These are phyloP conservation scores for Kwoniella newhampshirensis DNA, from an alignment of 768 basidiomycete genomes.

Conservation along the genomic window DNA sequence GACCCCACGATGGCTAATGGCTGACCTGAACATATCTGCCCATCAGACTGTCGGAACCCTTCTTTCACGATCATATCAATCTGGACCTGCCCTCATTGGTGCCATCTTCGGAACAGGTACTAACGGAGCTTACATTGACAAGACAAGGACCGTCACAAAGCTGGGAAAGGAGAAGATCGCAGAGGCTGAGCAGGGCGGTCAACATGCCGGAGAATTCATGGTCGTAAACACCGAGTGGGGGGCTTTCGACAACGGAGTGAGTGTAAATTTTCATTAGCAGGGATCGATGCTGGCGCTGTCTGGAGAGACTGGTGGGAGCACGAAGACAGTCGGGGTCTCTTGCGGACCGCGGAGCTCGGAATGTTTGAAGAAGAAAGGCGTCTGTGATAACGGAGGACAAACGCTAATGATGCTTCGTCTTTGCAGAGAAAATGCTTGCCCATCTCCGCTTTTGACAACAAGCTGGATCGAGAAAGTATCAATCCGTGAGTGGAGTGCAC, in stretches of 20 bases:
- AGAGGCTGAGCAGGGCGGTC: constrained; percentile 52
- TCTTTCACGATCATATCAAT: constrained; percentile 87
- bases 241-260: constrained; percentile 87
- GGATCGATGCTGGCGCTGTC: too few relatives aligned
- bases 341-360: too few relatives aligned
- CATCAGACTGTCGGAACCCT: constrained; percentile 89
- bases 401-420: neutral
- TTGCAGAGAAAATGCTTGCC: constrained; percentile 75
- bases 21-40: neutral
- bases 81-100: constrained; percentile 78
- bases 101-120: constrained; percentile 98
- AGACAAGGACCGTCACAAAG: constrained; percentile 79
- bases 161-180: constrained; percentile 63
- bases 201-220: constrained; percentile 64
- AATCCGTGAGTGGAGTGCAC: constrained; percentile 64
- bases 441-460: constrained; percentile 84
- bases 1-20: neutral
- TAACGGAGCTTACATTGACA: constrained; percentile 95
- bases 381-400: too few relatives aligned
- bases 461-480: constrained; percentile 87
- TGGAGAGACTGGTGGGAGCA: too few relatives aligned
- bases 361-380: too few relatives aligned
- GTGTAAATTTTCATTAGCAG: constrained; percentile 37
- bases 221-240: constrained; percentile 99
- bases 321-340: too few relatives aligned